Evolutionary conservation across 2,329 filamentous ascomycete genomes (phyloP).

Genomic region (Fusarium goolgardi): DNA sequence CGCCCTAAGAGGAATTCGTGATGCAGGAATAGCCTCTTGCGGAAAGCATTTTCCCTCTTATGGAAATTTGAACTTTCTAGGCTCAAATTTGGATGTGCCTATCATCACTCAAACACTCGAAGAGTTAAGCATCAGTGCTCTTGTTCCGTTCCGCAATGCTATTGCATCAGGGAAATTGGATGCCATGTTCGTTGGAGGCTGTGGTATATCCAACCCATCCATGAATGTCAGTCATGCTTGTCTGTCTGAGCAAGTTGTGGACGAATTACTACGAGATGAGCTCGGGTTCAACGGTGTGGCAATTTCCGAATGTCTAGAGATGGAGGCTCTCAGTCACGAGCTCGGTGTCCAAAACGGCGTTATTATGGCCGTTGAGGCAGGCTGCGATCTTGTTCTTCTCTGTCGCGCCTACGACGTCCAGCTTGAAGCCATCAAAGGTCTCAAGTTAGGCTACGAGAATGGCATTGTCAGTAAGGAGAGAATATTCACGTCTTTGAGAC

Average conservation of each 20-base stretch:
- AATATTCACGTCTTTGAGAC: constrained; percentile 81
- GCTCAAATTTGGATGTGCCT: constrained; percentile 89
- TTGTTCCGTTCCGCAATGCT: constrained; percentile 92
- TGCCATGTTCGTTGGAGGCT: constrained; percentile 95
- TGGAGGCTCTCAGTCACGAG: constrained; percentile 95
- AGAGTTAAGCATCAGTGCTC: constrained; percentile 88
- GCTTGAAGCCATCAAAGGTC: constrained; percentile 88
- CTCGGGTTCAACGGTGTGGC: constrained; percentile 92
- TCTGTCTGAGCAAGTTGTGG: constrained; percentile 90
- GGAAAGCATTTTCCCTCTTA: constrained; percentile 98
- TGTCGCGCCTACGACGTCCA: constrained; percentile 90
- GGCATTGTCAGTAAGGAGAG: constrained; percentile 85
- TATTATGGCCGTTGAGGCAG: constrained; percentile 96
- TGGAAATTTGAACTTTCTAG: constrained; percentile 92
- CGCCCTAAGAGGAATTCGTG: constrained; percentile 91
- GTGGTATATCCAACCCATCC: constrained; percentile 88
- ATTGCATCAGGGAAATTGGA: constrained; percentile 85
- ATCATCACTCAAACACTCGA: constrained; percentile 96
- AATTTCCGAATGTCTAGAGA: constrained; percentile 94
- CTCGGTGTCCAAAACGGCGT: constrained; percentile 97
- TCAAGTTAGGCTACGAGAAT: constrained; percentile 90
- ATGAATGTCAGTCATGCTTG: constrained; percentile 97
- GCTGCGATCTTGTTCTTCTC: constrained; percentile 90
- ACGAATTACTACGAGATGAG: constrained; percentile 87
- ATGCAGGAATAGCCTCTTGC: constrained; percentile 87